phyloP scores from a whole-genome alignment of 495 filamentous ascomycete genomes.

The Podospora australis region DNA sequence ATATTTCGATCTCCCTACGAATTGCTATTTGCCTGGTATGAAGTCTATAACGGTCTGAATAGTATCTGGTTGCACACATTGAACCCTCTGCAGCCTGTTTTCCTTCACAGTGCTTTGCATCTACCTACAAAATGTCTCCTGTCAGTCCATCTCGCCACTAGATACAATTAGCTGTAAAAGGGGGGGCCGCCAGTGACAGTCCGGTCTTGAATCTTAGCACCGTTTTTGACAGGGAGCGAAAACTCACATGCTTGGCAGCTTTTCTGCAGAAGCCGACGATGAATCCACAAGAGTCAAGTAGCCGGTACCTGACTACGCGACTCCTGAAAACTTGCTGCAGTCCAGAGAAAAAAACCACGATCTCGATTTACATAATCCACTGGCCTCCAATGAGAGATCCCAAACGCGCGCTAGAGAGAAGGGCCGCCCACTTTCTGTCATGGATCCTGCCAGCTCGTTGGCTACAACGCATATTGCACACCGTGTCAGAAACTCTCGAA shows the following conservation, averaged over 20 bases:
- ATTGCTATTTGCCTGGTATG: no score
- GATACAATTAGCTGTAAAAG: no score
- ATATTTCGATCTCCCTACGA: no score
- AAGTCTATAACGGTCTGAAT: no score
- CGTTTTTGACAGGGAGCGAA: not conserved
- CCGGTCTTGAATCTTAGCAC: not conserved
- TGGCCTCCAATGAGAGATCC: constrained; percentile 10
- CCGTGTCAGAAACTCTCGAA: constrained; percentile 14
- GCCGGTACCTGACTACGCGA: constrained; percentile 1
- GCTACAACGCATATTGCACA: constrained; percentile 15
- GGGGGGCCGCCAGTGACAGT: no score
- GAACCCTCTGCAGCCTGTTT: no score
- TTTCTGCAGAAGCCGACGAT: not conserved
- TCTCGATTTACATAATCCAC: constrained; percentile 5
- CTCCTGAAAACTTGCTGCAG: constrained; percentile 10
- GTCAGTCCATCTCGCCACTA: no score
- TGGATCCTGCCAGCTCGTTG: constrained; percentile 1
- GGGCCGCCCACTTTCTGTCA: no score
- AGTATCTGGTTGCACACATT: no score
- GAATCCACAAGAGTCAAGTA: not conserved
- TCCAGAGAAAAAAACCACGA: constrained; percentile 22
- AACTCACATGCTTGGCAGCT: constrained; percentile 9
- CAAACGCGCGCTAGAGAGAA: not conserved
- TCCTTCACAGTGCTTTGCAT: no score
- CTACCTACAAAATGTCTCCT: no score